Base-by-base conservation (phyloP, 805 yeast genomes). In the Sungouiella thailandica region DNA sequence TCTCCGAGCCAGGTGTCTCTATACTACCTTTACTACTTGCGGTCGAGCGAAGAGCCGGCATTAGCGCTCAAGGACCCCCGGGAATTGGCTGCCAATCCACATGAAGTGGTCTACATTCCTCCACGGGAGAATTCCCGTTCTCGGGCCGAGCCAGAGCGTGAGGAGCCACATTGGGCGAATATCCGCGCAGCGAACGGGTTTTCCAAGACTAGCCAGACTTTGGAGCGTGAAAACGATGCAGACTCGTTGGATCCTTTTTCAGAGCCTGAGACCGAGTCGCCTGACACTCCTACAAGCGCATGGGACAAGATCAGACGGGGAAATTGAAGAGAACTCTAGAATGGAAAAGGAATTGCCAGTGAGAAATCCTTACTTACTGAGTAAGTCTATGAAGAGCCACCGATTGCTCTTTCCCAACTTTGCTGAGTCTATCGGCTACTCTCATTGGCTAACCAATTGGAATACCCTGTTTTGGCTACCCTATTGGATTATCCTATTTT, bases 1-100 rank as follows among this genome's bases (percentile, higher is more conserved):
- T 43, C 53, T 31, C 54, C 63, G 37, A 48, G 46, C 31, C 52
- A 58, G 29, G 49, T 67, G 60, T 47, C 64, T 2, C 58, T 51
- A 18, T 66, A 64, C 43, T 61, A 50, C 35, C 78, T 66, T 16
- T 81, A 81, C 52, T 80, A 72, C 51, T 58, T 64, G 30, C 54
- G 65, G 38, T 70, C 83, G 0, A 60, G 67, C 24, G 62, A 63
- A 12, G 72, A 80, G 44, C 77, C 80, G 0, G 65, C 63, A 14
- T 64, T 65, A 31, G 61, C 72, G 24, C 55, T 80, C 43, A 72
- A 71, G 35, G 81, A 80, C 47, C 88, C 88, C 5, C 58, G 68
- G 46, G 47, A 49, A 0, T 45, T 57, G 42, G 52, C 65, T 22
- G 53, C 48, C 12, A 38, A 48, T 3, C 39, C 51, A 11, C 61